These are phyloP conservation scores for Naganishia randhawae DNA, from an alignment of 768 basidiomycete genomes.

Conservation along the genomic window DNA sequence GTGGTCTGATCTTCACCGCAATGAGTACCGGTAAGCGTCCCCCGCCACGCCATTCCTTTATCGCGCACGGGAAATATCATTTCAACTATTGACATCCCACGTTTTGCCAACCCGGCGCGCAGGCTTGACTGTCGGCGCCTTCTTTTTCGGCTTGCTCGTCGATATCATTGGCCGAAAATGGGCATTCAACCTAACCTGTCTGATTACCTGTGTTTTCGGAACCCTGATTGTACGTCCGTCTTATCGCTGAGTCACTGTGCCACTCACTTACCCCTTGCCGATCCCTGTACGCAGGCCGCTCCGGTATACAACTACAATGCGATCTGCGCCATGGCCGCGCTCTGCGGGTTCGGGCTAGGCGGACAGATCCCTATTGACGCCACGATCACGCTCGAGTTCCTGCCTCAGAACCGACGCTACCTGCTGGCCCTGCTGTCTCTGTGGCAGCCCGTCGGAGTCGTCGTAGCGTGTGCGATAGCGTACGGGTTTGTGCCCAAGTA, in stretches of 20 bases:
- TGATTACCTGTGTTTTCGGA: conserved; percentile 51
- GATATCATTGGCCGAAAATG: conserved; percentile 49
- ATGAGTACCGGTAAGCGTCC: conserved; percentile 41
- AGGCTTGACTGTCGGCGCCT: conserved; percentile 30
- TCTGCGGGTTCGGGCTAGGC: conserved; percentile 36
- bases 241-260: neutral
- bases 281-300: conserved; percentile 36
- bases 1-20: conserved; percentile 46
- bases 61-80: no score
- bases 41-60: no score
- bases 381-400: conserved; percentile 48
- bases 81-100: no score
- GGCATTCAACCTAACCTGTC: conserved; percentile 53
- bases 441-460: conserved; percentile 54
- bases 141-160: conserved; percentile 27
- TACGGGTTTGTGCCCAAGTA: conserved; percentile 61
- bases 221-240: neutral
- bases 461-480: conserved; percentile 57
- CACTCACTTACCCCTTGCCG: neutral
- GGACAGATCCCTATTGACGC: conserved; percentile 53
- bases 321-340: conserved; percentile 49
- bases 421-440: conserved; percentile 58
- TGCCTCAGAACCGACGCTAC: conserved; percentile 48
- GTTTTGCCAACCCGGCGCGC: no score
- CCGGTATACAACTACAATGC: conserved; percentile 51